Evolutionary conservation across 1,284 basidiomycete species (phyloP).

Genomic region (Athelia psychrophila): DNA sequence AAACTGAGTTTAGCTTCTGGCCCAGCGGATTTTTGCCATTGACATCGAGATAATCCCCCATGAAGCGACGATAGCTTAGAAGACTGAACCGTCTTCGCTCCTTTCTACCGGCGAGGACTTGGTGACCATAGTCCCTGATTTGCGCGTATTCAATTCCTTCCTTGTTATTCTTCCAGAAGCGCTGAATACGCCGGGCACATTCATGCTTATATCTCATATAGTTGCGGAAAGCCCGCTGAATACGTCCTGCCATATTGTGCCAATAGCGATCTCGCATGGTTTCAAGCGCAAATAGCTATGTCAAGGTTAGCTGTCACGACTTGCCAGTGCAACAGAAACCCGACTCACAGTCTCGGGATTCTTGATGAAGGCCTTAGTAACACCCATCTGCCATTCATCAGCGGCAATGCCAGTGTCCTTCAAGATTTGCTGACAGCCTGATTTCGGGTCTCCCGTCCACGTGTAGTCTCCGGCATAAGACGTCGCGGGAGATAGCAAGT

Average conservation of each 20-base stretch:
- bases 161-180: constrained; percentile 99
- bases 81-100: constrained; percentile 93
- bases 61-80: constrained; percentile 91
- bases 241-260: constrained; percentile 99
- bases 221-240: constrained; percentile 95
- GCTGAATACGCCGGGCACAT: constrained; percentile 92
- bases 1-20: constrained; percentile 73
- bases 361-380: constrained; percentile 99
- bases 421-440: constrained; percentile 92
- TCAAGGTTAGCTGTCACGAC: constrained; percentile 3
- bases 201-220: constrained; percentile 96
- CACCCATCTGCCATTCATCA: constrained; percentile 99
- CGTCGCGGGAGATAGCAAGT: constrained; percentile 91
- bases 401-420: constrained; percentile 93
- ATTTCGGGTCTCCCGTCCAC: constrained; percentile 89
- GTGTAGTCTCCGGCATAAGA: constrained; percentile 99
- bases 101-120: constrained; percentile 88
- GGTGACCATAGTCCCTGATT: constrained; percentile 91
- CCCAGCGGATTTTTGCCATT: constrained; percentile 83
- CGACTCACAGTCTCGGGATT: constrained; percentile 90
- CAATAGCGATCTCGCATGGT: constrained; percentile 99
- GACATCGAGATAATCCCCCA: constrained; percentile 96
- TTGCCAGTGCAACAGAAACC: constrained; percentile 1
- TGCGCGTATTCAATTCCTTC: constrained; percentile 88
- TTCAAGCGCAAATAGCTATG: constrained; percentile 93